Percentiles rank a stretch among this genome's conserved stretches.
phyloP scores from a whole-genome alignment of 345 rosid genomes.

The Arabidopsis thaliana region DNA sequence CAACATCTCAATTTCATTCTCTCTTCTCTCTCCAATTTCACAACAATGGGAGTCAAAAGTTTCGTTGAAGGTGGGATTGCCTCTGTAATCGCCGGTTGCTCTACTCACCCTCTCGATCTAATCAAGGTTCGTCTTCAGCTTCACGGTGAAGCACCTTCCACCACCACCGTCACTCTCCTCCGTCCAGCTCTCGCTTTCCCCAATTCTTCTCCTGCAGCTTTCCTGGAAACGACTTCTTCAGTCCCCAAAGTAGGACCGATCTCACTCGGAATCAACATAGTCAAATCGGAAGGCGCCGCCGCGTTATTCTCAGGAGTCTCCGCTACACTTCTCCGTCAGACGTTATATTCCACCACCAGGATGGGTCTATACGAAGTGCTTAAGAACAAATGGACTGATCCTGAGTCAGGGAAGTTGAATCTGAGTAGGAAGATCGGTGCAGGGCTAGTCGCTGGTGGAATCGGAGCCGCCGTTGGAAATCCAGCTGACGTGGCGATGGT shows the following conservation, averaged over 20 bases:
- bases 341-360: constrained; percentile 79
- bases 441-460: constrained; percentile 65
- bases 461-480: constrained; percentile 80
- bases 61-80: constrained; percentile 82
- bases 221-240: background rate
- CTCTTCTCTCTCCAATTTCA: background rate
- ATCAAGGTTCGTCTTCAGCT: constrained; percentile 88
- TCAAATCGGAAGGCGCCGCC: constrained; percentile 55
- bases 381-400: constrained; percentile 70
- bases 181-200: constrained; percentile 65
- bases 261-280: constrained; percentile 58
- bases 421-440: constrained; percentile 61
- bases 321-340: constrained; percentile 79
- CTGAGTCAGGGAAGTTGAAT: constrained; percentile 45
- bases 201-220: constrained; percentile 47
- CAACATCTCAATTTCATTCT: constrained; percentile 7
- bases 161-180: constrained; percentile 42
- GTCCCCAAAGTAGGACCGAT: constrained; percentile 37
- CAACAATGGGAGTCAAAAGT: constrained; percentile 32
- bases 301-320: constrained; percentile 82
- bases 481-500: constrained; percentile 93
- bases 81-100: constrained; percentile 75
- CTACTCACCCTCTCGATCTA: constrained; percentile 87
- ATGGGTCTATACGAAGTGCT: constrained; percentile 83
- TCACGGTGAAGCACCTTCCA: constrained; percentile 64